phyloP scores from a whole-genome alignment of 306 rosid genomes.

The Oemleria cerasiformis region DNA sequence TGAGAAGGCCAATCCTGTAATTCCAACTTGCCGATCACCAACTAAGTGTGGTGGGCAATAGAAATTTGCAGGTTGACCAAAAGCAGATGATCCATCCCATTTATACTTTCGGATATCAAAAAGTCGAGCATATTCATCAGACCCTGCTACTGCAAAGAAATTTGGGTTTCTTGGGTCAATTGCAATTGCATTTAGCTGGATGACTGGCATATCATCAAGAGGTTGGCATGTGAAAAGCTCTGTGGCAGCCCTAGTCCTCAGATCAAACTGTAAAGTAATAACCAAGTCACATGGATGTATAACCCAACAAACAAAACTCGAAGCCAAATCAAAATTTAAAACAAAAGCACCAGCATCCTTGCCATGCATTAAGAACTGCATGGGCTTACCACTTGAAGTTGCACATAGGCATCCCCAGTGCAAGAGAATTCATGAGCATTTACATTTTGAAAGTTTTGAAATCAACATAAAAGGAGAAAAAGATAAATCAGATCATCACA shows the following conservation, averaged over 20 bases:
- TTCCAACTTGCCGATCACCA: conserved; percentile 57
- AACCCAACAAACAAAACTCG: neutral
- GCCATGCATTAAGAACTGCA: conserved; percentile 1
- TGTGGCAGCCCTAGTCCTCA: conserved; percentile 62
- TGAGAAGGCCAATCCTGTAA: conserved; percentile 95
- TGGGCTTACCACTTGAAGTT: neutral
- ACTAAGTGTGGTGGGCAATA: conserved; percentile 81
- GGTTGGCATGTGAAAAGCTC: conserved; percentile 79
- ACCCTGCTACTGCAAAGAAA: conserved; percentile 81
- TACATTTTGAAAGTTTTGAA: neutral
- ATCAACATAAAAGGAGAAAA: neutral
- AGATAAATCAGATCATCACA: neutral
- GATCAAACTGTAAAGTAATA: conserved; percentile 73
- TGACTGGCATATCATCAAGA: conserved; percentile 39
- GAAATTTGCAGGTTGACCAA: conserved; percentile 61
- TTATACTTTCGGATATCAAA: conserved; percentile 81
- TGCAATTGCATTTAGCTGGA: conserved; percentile 79
- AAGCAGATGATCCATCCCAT: conserved; percentile 72
- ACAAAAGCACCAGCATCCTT: conserved; percentile 2
- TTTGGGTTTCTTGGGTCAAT: conserved; percentile 95
- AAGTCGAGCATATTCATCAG: conserved; percentile 75
- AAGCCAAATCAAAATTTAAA: neutral
- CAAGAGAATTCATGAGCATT: conserved; percentile 6
- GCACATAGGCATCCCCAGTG: conserved; percentile 5
- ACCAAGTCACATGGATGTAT: conserved; percentile 25